Evolutionary conservation across 768 basidiomycete species (phyloP).

Genomic region (Serendipita sp.): DNA sequence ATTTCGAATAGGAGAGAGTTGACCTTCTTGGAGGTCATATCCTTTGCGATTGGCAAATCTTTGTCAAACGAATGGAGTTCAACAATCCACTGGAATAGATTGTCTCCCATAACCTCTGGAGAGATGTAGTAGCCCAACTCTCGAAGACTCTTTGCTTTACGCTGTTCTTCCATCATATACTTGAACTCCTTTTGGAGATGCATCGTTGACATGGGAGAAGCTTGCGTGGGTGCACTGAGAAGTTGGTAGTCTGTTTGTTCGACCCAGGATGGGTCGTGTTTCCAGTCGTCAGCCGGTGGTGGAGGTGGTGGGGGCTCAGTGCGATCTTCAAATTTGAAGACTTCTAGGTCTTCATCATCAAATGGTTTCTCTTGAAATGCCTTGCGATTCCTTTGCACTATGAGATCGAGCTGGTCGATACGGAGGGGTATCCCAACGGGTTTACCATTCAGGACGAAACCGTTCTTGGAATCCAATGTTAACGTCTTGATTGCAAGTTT

Average conservation of each 20-base stretch:
- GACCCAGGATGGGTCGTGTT: conserved; percentile 37
- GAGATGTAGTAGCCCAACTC: conserved; percentile 61
- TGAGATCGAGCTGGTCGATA: conserved; percentile 32
- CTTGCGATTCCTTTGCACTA: conserved; percentile 27
- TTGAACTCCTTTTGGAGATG: conserved; percentile 47
- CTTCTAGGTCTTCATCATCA: conserved; percentile 33
- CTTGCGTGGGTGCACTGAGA: conserved; percentile 45
- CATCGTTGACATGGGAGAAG: conserved; percentile 36
- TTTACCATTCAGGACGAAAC: conserved; percentile 21
- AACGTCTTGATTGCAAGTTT: conserved; percentile 14
- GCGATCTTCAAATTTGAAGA: conserved; percentile 22
- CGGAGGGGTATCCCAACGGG: conserved; percentile 41
- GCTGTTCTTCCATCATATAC: conserved; percentile 45
- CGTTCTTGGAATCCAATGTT: conserved; percentile 36
- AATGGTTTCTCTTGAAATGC: conserved; percentile 25
- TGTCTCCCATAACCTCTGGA: conserved; percentile 46
- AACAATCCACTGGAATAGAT: conserved; percentile 57
- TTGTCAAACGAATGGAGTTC: conserved; percentile 49
- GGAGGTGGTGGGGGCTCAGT: neutral
- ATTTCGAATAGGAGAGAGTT: conserved; percentile 60
- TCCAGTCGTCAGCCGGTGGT: conserved; percentile 33
- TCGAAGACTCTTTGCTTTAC: conserved; percentile 24
- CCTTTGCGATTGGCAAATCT: conserved; percentile 41
- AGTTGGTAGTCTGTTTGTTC: conserved; percentile 26
- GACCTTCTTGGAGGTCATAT: conserved; percentile 35